Base-by-base conservation (phyloP, 352 stramenopile genomes). In the Pythium brassicae region DNA sequence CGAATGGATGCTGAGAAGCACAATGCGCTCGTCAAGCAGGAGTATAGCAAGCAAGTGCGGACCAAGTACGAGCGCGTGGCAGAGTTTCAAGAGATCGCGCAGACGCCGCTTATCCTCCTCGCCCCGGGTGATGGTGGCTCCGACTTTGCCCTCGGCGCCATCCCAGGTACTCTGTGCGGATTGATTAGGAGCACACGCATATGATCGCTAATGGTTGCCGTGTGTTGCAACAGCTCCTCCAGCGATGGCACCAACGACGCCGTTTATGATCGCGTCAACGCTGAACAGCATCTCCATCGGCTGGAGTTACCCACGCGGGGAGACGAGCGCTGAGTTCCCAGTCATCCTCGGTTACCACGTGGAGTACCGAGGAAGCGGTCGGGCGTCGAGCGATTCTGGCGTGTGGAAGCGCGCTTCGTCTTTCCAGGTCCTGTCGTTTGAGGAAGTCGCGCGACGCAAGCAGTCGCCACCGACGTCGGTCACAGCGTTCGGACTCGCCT, bases 321-420 rank as follows among this genome's bases (percentile, higher is more conserved):
- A 22, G 9, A 55, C 55, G 22, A 45, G 46, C 10, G 17, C 35
- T 7, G 72, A 87, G 52, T 40, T 76, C 15, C 76, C 76, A 3
- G 49, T 46, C 7, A 67, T 92, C 15, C 61, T 92, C 1, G 83
- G 78, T 12, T 92, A 76, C 45, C 78, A 92, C 32, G 48, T 89
- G 3, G 65, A 92, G 45, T 69, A 70, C 25, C 65, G 68, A 25
- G 76, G 78, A 22, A 57, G 54, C 35, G 80, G 79, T 14, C 64
- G 68, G n/a, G 76, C 82, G 37, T 48, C 59, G 32, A 63, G 61
- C 23, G 59, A 66, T 32, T 35, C 59, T 15, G 62, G 55, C 25
- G 12, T 44, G 12, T 90, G 82, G 83, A 85, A 71, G 20, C 69
- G 75, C 54, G 78, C 75, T 4, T 62, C 69, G 9, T 71, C 65